Base-by-base conservation (phyloP, 176 grass and related monocot species). In the Cenchrus purpureus region DNA sequence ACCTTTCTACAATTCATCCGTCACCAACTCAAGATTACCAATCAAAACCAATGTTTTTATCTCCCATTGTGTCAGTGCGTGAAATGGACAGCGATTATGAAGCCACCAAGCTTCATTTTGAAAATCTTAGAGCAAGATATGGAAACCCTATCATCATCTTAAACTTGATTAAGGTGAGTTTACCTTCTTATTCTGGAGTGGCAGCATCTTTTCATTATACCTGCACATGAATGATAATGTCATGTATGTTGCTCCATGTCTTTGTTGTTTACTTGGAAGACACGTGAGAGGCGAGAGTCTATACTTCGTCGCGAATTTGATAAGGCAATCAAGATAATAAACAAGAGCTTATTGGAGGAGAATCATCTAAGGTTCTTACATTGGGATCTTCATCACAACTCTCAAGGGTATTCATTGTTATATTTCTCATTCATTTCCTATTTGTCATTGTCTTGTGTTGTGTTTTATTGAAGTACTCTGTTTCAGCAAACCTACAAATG, bases 81-180 rank as follows among this genome's bases (percentile, higher is more conserved):
- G 84, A 86, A 65, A 89, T 87, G 65, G 86, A 95, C 46, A 87
- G 88, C 45, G 78, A 90, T 55, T 98, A 98, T 87, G 88, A 98
- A 88, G 93, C 91, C 64, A 94, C 93, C 13, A 85, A 80, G 40
- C 96, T 92, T 83, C 96, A 98, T 86, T 98, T 98, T 68, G 83
- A 95, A 71, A 93, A 98, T 88, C 93, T 98, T 54, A 91, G 84
- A 75, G 68, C 45, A 71, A 89, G 96, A 90, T 98, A 95, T 62
- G 96, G 96, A 42, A 87, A 90, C 58, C 96, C 96, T 84, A 94
- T 98, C 52, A 95, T 95, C 83, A 98, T 98, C 64, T 90, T 98
- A 48, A 95, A 98, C 81, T 88, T 98, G 71, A 98, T 95, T 87
- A 98, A 98, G 93, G 96, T 98, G 71, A 79, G 78, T 68, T 76